phyloP scores from a whole-genome alignment of 805 yeast genomes.

The Lachancea waltii region DNA sequence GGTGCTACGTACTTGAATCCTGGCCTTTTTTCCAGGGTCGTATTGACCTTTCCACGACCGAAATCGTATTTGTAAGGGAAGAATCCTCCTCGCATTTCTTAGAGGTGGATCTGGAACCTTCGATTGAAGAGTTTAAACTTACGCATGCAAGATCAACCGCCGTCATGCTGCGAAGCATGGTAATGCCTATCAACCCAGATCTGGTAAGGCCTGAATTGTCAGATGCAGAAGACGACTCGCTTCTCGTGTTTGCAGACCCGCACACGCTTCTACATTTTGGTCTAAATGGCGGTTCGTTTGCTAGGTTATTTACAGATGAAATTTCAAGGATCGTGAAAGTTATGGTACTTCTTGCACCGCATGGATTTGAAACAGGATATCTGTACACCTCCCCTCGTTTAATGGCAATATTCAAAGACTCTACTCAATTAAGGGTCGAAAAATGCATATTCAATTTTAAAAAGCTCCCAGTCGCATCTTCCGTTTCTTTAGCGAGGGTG shows the following conservation, averaged over 20 bases:
- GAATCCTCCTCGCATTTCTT: neutral
- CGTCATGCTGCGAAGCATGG: conserved; percentile 12
- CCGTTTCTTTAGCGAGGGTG: conserved; percentile 24
- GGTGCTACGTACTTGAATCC: conserved; percentile 20
- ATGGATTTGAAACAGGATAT: conserved; percentile 10
- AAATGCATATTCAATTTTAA: conserved; percentile 6
- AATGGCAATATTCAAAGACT: conserved; percentile 15
- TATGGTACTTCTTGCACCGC: conserved; percentile 23
- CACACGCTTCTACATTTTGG: conserved; percentile 16
- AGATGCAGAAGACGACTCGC: conserved; percentile 24
- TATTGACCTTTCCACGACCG: conserved; percentile 17
- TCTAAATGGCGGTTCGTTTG: conserved; percentile 20
- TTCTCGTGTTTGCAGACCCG: conserved; percentile 22
- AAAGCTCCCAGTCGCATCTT: conserved; percentile 17
- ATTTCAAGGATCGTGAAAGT: conserved; percentile 13
- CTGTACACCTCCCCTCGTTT: conserved; percentile 26
- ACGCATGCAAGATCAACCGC: conserved; percentile 1
- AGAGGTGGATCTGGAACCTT: neutral
- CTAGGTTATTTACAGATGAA: conserved; percentile 10
- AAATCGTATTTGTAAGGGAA: conserved; percentile 15
- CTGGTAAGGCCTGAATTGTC: conserved; percentile 12
- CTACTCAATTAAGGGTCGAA: conserved; percentile 7
- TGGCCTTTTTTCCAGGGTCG: conserved; percentile 18
- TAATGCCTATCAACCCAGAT: neutral
- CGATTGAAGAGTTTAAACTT: conserved; percentile 1